phyloP scores from a whole-genome alignment of 2,329 filamentous ascomycete genomes.

The Fulvia fulva region DNA sequence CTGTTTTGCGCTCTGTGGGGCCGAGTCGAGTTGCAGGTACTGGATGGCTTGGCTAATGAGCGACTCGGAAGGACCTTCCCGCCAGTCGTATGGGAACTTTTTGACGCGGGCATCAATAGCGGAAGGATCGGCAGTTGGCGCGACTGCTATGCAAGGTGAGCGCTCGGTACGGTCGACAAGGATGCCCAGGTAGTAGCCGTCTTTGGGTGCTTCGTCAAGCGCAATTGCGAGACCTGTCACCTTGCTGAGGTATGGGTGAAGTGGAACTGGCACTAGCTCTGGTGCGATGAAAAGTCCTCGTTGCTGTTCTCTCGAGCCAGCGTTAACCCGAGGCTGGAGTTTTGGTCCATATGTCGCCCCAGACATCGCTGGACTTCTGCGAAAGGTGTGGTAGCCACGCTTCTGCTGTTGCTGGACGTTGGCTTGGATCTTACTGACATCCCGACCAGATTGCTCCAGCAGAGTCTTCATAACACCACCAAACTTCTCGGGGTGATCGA shows the following conservation, averaged over 20 bases:
- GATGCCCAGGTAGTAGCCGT: conserved; percentile 53
- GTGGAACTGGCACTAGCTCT: conserved; percentile 23
- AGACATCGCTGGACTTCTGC: conserved; percentile 14
- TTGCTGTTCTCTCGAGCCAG: conserved; percentile 18
- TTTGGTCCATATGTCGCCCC: conserved; percentile 17
- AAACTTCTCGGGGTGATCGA: conserved; percentile 73
- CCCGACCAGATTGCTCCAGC: conserved; percentile 45
- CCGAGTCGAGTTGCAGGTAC: conserved; percentile 52
- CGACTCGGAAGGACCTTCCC: conserved; percentile 38
- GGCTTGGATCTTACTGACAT: conserved; percentile 37
- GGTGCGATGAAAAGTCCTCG: conserved; percentile 26
- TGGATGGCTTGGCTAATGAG: conserved; percentile 43
- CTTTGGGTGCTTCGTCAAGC: conserved; percentile 24
- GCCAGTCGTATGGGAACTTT: conserved; percentile 62
- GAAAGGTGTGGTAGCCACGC: conserved; percentile 45
- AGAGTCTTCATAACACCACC: conserved; percentile 63
- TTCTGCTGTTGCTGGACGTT: conserved; percentile 39
- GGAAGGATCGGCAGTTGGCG: conserved; percentile 47
- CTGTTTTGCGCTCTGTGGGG: conserved; percentile 41
- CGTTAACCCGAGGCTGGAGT: conserved; percentile 8
- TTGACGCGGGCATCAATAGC: conserved; percentile 43
- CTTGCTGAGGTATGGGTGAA: conserved; percentile 29
- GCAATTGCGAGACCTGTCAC: conserved; percentile 26
- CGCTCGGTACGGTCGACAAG: conserved; percentile 61
- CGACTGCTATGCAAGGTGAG: conserved; percentile 61